Base-by-base conservation (phyloP, 345 rosid species). In the Aquilaria sinensis region DNA sequence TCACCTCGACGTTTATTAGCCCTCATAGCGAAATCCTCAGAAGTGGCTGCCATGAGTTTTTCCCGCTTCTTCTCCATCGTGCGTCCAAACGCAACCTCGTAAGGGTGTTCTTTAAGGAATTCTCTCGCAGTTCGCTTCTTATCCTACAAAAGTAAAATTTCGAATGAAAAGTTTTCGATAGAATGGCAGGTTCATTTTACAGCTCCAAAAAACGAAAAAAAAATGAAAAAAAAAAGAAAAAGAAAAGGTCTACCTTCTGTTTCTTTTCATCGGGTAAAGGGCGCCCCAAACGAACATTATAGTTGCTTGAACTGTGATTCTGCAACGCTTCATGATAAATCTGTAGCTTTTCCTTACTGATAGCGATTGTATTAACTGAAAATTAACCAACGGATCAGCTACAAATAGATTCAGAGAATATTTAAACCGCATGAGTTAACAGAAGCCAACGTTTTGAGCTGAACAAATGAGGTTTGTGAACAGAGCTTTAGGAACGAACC, bases 1-100 rank as follows among this genome's bases (percentile, higher is more conserved):
- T 57, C 64, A 90, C 97, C 97, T 34, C 85, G 92, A 78, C 90
- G 83, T 30, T 83, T 92, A 67, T 70, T 75, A 48, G 90, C 96
- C 70, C 75, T 88, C 79, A 79, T 78, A 48, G 70, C 72, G 60
- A 90, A 77, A 48, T 90, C 77, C 56, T 87, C 95, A 3, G 85
- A 90, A 83, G 83, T 86, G 55, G 86, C 55, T 61, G 92, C 96
- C 62, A 82, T 62, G 51, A 87, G 89, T 80, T 66, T 85, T 0
- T 95, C 96, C 2, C 97, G 77, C 70, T 85, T 90, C 86, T 96
- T 83, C 73, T 86, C 87, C 10, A 68, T 75, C 51, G 75, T 82
- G 37, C 77, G 85, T 43, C 97, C 95, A 74, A 90, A 90, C 33
- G 92, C 83, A 81, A 85, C 92, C 71, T 58, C 68, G 73, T 85